A percentile compares a stretch with the other conserved stretches of the same genome.
Evolutionary conservation across 225 moss, liverwort and hornwort species (phyloP).

Genomic region (Polytrichum commune): DNA sequence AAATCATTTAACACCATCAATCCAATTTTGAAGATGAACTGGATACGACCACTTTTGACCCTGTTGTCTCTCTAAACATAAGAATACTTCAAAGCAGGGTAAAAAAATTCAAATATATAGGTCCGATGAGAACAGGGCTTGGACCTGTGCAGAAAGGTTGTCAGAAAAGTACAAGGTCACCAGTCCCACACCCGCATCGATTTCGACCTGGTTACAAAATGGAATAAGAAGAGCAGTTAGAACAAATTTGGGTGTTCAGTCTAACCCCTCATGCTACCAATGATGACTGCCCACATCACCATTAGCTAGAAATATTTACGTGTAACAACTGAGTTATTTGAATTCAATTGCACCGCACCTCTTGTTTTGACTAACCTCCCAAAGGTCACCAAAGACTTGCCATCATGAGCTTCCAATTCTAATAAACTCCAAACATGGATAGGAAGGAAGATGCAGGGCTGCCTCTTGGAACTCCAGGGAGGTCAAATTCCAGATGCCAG

Average conservation of each 20-base stretch:
- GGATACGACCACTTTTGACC: background rate
- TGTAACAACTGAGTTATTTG: too few relatives aligned
- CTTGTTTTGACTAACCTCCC: too few relatives aligned
- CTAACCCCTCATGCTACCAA: too few relatives aligned
- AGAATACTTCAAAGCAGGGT: background rate
- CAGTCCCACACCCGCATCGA: slow-evolving; percentile 66
- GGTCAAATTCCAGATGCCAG: too few relatives aligned
- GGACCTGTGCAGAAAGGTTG: slow-evolving; percentile 66
- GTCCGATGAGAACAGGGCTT: background rate
- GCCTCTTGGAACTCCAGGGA: too few relatives aligned
- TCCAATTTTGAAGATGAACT: background rate
- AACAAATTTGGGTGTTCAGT: background rate
- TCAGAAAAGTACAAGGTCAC: slow-evolving; percentile 68
- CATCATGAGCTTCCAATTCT: too few relatives aligned
- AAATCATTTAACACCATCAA: background rate
- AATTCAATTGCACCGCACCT: too few relatives aligned
- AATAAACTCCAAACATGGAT: too few relatives aligned
- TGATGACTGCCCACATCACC: too few relatives aligned
- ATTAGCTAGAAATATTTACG: too few relatives aligned
- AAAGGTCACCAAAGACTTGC: too few relatives aligned
- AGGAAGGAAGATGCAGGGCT: too few relatives aligned
- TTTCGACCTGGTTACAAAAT: slow-evolving; percentile 38
- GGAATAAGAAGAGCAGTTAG: background rate
- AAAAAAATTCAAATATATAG: background rate
- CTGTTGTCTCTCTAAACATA: background rate